Conservation (phyloP, 2,329 filamentous ascomycete genomes). For the Pseudogymnoascus sp. region DNA sequence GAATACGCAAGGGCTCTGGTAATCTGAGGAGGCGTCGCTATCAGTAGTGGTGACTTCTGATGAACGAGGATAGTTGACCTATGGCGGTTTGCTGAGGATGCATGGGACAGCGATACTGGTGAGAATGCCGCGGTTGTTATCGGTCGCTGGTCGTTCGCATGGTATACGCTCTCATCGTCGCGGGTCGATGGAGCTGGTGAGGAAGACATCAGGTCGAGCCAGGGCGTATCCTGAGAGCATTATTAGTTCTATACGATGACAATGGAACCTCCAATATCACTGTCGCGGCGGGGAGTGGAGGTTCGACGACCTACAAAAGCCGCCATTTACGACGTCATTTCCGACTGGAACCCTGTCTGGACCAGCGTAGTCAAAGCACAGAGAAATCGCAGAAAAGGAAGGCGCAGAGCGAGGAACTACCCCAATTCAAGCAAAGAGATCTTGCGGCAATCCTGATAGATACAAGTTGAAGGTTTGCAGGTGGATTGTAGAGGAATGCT, state of each 20-base stretch:
- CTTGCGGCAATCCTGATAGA: not conserved
- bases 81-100: constrained; percentile 58
- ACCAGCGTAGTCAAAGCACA: not conserved
- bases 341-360: constrained; percentile 12
- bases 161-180: constrained; percentile 23
- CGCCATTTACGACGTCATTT: constrained; percentile 31
- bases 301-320: constrained; percentile 26
- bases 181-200: constrained; percentile 23
- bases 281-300: constrained; percentile 3
- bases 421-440: not conserved
- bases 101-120: constrained; percentile 62
- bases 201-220: constrained; percentile 29
- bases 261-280: not conserved
- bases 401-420: not conserved
- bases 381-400: not conserved
- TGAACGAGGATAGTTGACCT: constrained; percentile 90
- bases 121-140: constrained; percentile 88
- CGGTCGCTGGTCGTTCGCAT: constrained; percentile 36
- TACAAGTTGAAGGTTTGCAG: not conserved
- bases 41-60: constrained; percentile 86
- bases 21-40: constrained; percentile 89
- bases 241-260: constrained; percentile 13
- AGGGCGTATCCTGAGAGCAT: constrained; percentile 28
- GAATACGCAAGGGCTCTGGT: constrained; percentile 92
- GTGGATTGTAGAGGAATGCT: not conserved